Evolutionary conservation across 1,284 basidiomycete genomes (phyloP).

Genomic region (Ceratobasidium papillatum): DNA sequence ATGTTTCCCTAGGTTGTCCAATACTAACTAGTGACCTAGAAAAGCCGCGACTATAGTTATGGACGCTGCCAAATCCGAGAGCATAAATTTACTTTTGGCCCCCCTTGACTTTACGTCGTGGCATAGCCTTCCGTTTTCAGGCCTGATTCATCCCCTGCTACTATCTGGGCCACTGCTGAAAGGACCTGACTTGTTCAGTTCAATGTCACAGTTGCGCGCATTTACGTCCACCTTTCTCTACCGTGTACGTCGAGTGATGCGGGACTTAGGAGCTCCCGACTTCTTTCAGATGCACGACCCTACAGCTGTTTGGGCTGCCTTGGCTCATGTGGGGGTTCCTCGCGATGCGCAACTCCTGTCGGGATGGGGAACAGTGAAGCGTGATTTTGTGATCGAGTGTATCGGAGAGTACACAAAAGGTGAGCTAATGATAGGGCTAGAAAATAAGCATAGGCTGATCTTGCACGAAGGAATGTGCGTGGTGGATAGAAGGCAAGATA

Average conservation of each 20-base stretch:
- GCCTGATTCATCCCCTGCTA: constrained; percentile 63
- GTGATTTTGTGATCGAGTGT: constrained; percentile 55
- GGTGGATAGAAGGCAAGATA: constrained; percentile 51
- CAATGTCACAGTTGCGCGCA: constrained; percentile 58
- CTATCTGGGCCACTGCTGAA: constrained; percentile 48
- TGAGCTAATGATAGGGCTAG: not conserved
- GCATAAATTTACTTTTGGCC: constrained; percentile 69
- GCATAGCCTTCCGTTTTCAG: constrained; percentile 78
- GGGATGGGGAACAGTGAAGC: constrained; percentile 50
- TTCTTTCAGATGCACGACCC: constrained; percentile 91
- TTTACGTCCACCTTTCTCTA: constrained; percentile 85
- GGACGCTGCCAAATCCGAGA: constrained; percentile 38
- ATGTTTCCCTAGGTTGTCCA: constrained; percentile 38
- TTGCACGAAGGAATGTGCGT: constrained; percentile 54
- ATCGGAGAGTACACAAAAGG: constrained; percentile 53
- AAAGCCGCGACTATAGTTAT: constrained; percentile 42
- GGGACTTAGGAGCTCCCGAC: constrained; percentile 75
- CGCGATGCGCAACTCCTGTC: constrained; percentile 21
- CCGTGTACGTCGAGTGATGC: constrained; percentile 68
- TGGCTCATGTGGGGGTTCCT: constrained; percentile 60
- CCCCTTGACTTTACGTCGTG: constrained; percentile 83
- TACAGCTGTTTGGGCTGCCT: constrained; percentile 81
- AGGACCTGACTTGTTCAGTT: constrained; percentile 43
- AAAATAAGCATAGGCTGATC: not conserved
- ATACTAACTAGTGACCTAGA: constrained; percentile 13